Base-by-base conservation (phyloP, 1,284 basidiomycete species). In the Tilletia indica region DNA sequence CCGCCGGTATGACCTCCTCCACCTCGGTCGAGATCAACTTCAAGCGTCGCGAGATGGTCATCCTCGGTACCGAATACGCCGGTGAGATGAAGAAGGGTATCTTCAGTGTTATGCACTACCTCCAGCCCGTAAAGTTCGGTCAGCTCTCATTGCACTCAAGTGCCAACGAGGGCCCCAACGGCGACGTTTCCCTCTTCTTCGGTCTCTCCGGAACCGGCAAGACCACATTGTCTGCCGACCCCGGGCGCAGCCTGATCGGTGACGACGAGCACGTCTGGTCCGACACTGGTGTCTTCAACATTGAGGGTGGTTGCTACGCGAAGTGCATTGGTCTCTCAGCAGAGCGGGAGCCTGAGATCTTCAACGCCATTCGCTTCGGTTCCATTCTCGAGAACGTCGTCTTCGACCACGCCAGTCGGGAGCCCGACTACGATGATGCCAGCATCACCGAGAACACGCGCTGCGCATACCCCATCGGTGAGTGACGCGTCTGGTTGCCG, bases 81-180 rank as follows among this genome's bases (percentile, higher is more conserved):
- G 97, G 97, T 76, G 97, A 99, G 88, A 99, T 99, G 97, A 99
- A 99, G 89, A 97, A 97, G 90, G 97, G 97, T 86, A 93, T 99
- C 85, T 99, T 99, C 89, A 94, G 93, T 69, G 95, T 99, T 83
- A 99, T 99, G 97, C 97, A 99, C 88, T 99, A 99, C 87, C 89
- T 99, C 77, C 94, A 97, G 88, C 96, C 97, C 25, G 92, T 99
- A 88, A 98, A 97, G 86, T 99, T 97, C 85, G 94, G 94, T 73
- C 94, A 97, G 86, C 90, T 99, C 73, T 98, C 95, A 45, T 90
- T 99, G 72, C 97, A 99, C 88, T 98, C 97, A n/a, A 97, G 94
- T 67, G 94, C 94, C 79, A 99, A 99, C 85, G 92, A 97, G 80
- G 96, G 96, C 73, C 91, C 90, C 79, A 89, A 92, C 72, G 90